phyloP scores from a whole-genome alignment of 306 rosid species.

The Coriaria nepalensis region DNA sequence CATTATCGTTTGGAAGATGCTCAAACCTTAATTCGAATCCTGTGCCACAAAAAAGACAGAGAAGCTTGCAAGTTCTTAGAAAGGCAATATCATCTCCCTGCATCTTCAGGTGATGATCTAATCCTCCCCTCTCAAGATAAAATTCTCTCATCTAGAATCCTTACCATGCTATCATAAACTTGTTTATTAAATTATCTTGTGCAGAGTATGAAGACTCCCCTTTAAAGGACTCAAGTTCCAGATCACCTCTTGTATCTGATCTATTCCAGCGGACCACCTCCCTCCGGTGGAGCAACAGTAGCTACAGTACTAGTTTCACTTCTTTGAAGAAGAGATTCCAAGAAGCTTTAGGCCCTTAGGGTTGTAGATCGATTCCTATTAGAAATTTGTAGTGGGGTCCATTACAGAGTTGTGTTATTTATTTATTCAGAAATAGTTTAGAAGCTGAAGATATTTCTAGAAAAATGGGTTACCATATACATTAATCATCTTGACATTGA shows the following conservation, averaged over 20 bases:
- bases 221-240: conserved; percentile 15
- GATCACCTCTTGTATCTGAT: conserved; percentile 18
- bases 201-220: conserved; percentile 36
- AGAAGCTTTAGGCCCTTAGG: conserved; percentile 21
- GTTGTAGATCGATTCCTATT: too few species aligned
- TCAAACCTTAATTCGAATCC: conserved; percentile 30
- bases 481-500: too few species aligned
- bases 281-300: conserved; percentile 13
- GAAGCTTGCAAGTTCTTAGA: conserved; percentile 40
- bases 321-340: conserved; percentile 30
- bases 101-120: conserved; percentile 32
- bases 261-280: conserved; percentile 23
- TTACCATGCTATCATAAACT: too few species aligned
- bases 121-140: neutral
- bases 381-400: too few species aligned
- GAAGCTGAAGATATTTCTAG: too few species aligned
- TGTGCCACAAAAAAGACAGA: conserved; percentile 46
- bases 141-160: neutral
- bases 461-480: too few species aligned
- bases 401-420: too few species aligned
- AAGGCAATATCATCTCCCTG: conserved; percentile 37
- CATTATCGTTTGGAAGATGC: conserved; percentile 17
- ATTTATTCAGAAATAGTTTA: too few species aligned
- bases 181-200: too few species aligned
- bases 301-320: conserved; percentile 14